Percentiles rank a stretch among this genome's conserved stretches.
These are phyloP conservation scores for Penicillium capsulatum DNA, from an alignment of 2,329 filamentous ascomycete genomes.

Conservation along the genomic window DNA sequence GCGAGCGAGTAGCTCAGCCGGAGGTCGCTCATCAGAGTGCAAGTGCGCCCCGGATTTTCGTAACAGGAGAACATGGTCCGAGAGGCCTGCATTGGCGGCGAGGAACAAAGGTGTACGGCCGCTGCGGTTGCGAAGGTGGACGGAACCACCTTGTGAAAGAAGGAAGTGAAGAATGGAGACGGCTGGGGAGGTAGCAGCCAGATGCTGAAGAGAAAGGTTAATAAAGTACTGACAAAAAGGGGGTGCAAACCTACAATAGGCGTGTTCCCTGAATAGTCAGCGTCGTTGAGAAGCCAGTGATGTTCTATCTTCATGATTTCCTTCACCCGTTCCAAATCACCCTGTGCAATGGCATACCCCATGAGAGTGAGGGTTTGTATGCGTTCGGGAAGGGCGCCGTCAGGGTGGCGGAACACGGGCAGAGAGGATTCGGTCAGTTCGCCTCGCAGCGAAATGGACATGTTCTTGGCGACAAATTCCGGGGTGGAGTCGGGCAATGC, in stretches of 20 bases:
- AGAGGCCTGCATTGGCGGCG: conserved; percentile 54
- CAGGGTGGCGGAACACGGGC: conserved; percentile 72
- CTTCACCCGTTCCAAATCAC: conserved; percentile 61
- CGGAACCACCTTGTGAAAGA: conserved; percentile 54
- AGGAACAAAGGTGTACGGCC: conserved; percentile 58
- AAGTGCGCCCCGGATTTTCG: conserved; percentile 57
- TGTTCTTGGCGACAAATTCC: conserved; percentile 63
- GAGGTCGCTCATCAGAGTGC: conserved; percentile 53
- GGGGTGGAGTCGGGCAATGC: conserved; percentile 62
- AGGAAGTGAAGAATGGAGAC: conserved; percentile 54
- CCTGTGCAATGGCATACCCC: conserved; percentile 73
- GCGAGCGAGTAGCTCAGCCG: conserved; percentile 49
- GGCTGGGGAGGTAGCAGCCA: conserved; percentile 55
- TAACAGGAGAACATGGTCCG: conserved; percentile 52
- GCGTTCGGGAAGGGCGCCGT: conserved; percentile 53
- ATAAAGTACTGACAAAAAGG: background rate
- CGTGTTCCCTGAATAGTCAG: conserved; percentile 80
- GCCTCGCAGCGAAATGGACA: conserved; percentile 72
- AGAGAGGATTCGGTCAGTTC: conserved; percentile 75
- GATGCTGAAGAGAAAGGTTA: conserved; percentile 39
- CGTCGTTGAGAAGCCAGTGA: conserved; percentile 64
- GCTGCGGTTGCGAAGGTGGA: conserved; percentile 56
- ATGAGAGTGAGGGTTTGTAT: conserved; percentile 68
- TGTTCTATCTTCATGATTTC: conserved; percentile 66
- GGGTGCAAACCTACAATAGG: conserved; percentile 36